Conservation (phyloP, 148 eudicot species). For the Dysphania ambrosioides region DNA sequence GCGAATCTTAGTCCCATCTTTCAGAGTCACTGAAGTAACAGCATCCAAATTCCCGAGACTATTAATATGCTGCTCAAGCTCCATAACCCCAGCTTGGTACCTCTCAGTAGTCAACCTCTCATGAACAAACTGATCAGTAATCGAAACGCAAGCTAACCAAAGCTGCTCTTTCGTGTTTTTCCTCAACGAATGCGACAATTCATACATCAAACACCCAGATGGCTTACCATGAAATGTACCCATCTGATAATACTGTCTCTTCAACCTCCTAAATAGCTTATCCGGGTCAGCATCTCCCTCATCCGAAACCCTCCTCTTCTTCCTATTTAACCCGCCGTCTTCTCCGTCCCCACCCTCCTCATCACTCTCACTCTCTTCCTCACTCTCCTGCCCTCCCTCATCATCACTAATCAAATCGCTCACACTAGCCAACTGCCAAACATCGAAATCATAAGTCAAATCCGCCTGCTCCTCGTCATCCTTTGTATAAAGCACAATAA, state of each 20-base stretch:
- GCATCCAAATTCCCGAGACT: conserved; percentile 84
- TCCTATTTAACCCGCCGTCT: conserved; percentile 41
- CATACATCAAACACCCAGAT: conserved; percentile 95
- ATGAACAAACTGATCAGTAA: conserved; percentile 92
- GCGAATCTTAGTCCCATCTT: conserved; percentile 88
- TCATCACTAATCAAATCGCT: conserved; percentile 85
- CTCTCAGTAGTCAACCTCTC: conserved; percentile 91
- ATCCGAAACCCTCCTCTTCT: conserved; percentile 64
- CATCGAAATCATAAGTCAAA: conserved; percentile 73
- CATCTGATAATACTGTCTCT: conserved; percentile 71
- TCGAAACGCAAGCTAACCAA: conserved; percentile 94
- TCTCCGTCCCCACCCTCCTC: conserved; percentile 51
- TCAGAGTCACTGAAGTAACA: conserved; percentile 67
- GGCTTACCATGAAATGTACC: conserved; percentile 98
- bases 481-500: conserved; percentile 65
- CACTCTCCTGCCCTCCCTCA: conserved; percentile 39
- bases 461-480: conserved; percentile 95
- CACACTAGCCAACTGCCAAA: conserved; percentile 66
- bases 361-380: conserved; percentile 46
- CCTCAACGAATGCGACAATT: conserved; percentile 69
- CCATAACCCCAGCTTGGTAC: conserved; percentile 90
- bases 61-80: conserved; percentile 92
- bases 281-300: conserved; percentile 61
- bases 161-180: conserved; percentile 85
- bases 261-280: conserved; percentile 61